A percentile compares a stretch with the other conserved stretches of the same genome.
Conservation (phyloP, 2,329 filamentous ascomycete species). For the Cladosporium austrohemisphaericum region DNA sequence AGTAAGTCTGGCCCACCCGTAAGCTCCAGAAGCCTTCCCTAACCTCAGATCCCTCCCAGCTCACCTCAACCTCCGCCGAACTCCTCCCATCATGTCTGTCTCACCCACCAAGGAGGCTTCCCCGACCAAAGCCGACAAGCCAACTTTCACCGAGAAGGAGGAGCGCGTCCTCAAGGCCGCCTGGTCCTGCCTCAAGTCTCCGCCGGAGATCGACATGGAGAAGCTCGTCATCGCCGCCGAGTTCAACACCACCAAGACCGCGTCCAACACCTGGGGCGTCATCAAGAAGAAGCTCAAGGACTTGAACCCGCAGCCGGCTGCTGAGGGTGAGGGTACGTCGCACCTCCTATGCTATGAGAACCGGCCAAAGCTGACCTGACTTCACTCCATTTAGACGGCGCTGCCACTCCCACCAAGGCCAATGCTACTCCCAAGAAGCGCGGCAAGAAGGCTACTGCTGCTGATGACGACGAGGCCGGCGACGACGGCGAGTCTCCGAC, state of each 20-base stretch:
- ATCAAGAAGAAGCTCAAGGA: conserved; percentile 34
- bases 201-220: conserved; percentile 34
- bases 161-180: conserved; percentile 29
- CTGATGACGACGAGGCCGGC: conserved; percentile 11
- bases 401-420: background rate
- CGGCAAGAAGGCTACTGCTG: conserved; percentile 23
- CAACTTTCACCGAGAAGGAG: conserved; percentile 29
- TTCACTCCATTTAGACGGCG: no score
- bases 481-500: background rate
- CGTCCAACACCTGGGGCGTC: conserved; percentile 33
- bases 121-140: conserved; percentile 14
- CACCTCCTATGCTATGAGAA: no score
- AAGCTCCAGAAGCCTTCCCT: background rate
- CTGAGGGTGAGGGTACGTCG: background rate
- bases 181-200: conserved; percentile 30
- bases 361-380: no score
- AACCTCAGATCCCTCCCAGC: background rate
- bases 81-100: conserved; percentile 6
- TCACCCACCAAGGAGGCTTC: conserved; percentile 11
- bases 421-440: conserved; percentile 26
- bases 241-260: conserved; percentile 33
- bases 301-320: conserved; percentile 12
- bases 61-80: no score
- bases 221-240: conserved; percentile 25
- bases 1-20: background rate